These are phyloP conservation scores for Debaryomyces robertsiae DNA, from an alignment of 1,139 yeast genomes.

Conservation along the genomic window DNA sequence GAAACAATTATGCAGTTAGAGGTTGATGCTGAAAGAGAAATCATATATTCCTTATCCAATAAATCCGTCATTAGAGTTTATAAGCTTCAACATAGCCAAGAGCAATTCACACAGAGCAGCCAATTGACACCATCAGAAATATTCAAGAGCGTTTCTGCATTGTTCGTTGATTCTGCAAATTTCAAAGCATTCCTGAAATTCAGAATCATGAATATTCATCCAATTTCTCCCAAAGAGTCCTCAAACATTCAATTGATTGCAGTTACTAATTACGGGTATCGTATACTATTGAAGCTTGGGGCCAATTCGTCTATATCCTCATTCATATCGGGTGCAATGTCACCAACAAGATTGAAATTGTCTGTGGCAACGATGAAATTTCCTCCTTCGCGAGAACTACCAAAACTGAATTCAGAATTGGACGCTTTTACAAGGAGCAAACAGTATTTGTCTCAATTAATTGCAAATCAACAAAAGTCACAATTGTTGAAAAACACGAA, in stretches of 20 bases:
- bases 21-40: constrained; percentile 74
- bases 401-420: constrained; percentile 53
- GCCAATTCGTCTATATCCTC: constrained; percentile 32
- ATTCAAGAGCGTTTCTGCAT: constrained; percentile 60
- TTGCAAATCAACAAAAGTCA: constrained; percentile 48
- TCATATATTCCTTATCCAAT: constrained; percentile 81
- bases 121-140: constrained; percentile 50
- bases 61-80: constrained; percentile 83
- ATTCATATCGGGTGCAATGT: constrained; percentile 27
- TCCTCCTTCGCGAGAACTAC: constrained; percentile 71
- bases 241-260: constrained; percentile 77
- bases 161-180: constrained; percentile 48
- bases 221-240: constrained; percentile 66
- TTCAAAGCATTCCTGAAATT: constrained; percentile 48
- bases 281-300: constrained; percentile 65
- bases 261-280: constrained; percentile 81
- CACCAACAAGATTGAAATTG: constrained; percentile 34
- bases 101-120: constrained; percentile 40
- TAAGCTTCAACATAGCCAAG: constrained; percentile 47
- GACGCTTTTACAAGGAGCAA: constrained; percentile 48
- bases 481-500: constrained; percentile 50
- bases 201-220: constrained; percentile 63
- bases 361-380: constrained; percentile 62
- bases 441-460: constrained; percentile 45
- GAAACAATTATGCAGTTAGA: constrained; percentile 67